A percentile compares a stretch with the other conserved stretches of the same genome.
These are phyloP conservation scores for Parachaetomium inaequale DNA, from an alignment of 495 filamentous ascomycete species.

Conservation along the genomic window DNA sequence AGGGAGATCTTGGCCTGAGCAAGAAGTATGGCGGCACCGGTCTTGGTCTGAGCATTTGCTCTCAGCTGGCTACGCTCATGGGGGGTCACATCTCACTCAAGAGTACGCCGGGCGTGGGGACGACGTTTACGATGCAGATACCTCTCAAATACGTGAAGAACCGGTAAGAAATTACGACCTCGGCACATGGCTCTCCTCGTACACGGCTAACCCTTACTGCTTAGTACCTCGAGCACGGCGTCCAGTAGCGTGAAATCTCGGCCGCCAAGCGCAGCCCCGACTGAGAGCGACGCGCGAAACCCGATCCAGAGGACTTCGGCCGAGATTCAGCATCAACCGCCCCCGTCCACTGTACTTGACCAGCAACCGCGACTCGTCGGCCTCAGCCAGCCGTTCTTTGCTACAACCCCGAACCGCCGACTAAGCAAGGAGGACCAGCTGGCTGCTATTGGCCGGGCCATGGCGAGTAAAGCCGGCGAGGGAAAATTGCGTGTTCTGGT, in stretches of 20 bases:
- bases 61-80: conserved; percentile 81
- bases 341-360: conserved; percentile 33
- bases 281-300: conserved; percentile 56
- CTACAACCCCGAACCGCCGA: conserved; percentile 47
- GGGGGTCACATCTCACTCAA: conserved; percentile 67
- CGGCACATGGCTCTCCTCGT: background rate
- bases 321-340: conserved; percentile 28
- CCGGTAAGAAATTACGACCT: conserved; percentile 39
- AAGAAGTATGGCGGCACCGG: conserved; percentile 91
- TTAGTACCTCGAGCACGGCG: conserved; percentile 44
- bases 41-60: conserved; percentile 84
- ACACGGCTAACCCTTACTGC: conserved; percentile 30
- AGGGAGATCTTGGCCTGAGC: conserved; percentile 81
- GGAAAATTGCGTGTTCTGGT: conserved; percentile 79
- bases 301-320: conserved; percentile 31
- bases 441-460: conserved; percentile 47
- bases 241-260: conserved; percentile 61
- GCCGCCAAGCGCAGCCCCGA: conserved; percentile 69
- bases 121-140: conserved; percentile 77
- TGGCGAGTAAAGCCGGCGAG: conserved; percentile 50
- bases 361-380: conserved; percentile 76
- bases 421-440: conserved; percentile 38
- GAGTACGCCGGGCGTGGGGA: conserved; percentile 71
- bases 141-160: conserved; percentile 76
- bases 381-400: conserved; percentile 81